Percentiles rank a stretch among this genome's conserved stretches.
phyloP scores from a whole-genome alignment of 371 early-diverging fungal genomes.

The Phascolomyces articulosus region DNA sequence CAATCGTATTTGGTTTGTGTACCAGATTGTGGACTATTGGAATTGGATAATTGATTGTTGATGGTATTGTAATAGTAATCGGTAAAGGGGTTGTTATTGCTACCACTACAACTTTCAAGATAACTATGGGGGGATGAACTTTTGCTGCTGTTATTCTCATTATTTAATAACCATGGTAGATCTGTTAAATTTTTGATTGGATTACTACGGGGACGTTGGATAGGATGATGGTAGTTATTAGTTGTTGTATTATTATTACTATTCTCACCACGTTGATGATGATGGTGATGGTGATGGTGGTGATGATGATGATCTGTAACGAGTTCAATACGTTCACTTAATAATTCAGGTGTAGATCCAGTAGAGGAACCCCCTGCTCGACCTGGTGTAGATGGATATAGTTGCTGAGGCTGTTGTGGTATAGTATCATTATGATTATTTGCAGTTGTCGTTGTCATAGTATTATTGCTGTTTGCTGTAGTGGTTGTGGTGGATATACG shows the following conservation, averaged over 20 bases:
- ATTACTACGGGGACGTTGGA: background rate
- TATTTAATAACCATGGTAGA: background rate
- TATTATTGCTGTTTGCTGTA: background rate
- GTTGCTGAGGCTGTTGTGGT: background rate
- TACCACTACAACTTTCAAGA: background rate
- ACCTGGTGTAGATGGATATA: background rate
- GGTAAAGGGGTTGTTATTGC: background rate
- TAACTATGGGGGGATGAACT: background rate
- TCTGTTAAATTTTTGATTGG: background rate
- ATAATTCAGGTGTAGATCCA: background rate
- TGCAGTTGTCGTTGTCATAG: background rate
- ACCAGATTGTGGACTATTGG: background rate
- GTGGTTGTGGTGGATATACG: background rate
- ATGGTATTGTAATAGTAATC: background rate
- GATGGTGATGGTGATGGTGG: background rate
- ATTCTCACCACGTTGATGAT: background rate
- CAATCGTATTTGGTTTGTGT: constrained; percentile 32
- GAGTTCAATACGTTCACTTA: background rate
- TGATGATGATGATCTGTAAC: background rate
- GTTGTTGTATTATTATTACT: background rate
- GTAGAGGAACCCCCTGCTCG: background rate
- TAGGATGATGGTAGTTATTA: too few relatives aligned
- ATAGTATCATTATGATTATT: background rate
- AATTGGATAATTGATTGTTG: background rate
- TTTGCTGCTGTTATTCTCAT: background rate